These are phyloP conservation scores for Echinochloa phyllopogon DNA, from an alignment of 176 grass and related monocot species.

Conservation along the genomic window DNA sequence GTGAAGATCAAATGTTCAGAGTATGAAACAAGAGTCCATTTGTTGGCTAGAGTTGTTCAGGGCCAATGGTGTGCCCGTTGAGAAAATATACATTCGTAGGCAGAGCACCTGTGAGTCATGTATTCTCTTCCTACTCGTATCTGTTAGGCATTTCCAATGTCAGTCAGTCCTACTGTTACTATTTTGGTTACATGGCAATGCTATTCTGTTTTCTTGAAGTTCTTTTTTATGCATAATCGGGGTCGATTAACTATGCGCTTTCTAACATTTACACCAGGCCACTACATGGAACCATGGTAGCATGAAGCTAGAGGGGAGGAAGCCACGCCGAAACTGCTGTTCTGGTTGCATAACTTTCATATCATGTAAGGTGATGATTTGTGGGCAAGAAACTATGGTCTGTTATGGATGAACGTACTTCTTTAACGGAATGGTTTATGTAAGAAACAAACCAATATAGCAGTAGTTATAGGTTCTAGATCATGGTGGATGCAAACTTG, in stretches of 20 bases:
- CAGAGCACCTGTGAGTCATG: slow-evolving; percentile 16
- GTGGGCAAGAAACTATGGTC: not conserved
- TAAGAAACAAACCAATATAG: not conserved
- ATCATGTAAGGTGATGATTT: not conserved
- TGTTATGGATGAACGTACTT: not conserved
- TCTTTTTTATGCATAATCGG: not conserved
- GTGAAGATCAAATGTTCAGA: slow-evolving; percentile 37
- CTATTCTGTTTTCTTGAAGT: not conserved
- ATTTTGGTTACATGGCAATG: not conserved
- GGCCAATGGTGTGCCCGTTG: slow-evolving; percentile 15
- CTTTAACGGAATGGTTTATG: not conserved
- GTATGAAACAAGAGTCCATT: slow-evolving; percentile 9
- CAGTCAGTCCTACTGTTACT: not conserved
- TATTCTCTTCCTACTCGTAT: not conserved
- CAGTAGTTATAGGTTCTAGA: not conserved
- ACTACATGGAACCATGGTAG: not conserved
- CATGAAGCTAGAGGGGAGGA: not conserved
- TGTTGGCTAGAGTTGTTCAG: slow-evolving; percentile 8
- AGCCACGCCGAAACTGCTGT: not conserved
- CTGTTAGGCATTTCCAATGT: not conserved
- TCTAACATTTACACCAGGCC: not conserved
- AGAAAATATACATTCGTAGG: slow-evolving; percentile 7
- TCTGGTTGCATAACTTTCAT: too few species aligned
- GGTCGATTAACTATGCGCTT: not conserved
- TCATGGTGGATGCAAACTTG: not conserved